A percentile compares a stretch with the other conserved stretches of the same genome.
These are phyloP conservation scores for Tulasnella sp. DNA, from an alignment of 768 basidiomycete species.

Conservation along the genomic window DNA sequence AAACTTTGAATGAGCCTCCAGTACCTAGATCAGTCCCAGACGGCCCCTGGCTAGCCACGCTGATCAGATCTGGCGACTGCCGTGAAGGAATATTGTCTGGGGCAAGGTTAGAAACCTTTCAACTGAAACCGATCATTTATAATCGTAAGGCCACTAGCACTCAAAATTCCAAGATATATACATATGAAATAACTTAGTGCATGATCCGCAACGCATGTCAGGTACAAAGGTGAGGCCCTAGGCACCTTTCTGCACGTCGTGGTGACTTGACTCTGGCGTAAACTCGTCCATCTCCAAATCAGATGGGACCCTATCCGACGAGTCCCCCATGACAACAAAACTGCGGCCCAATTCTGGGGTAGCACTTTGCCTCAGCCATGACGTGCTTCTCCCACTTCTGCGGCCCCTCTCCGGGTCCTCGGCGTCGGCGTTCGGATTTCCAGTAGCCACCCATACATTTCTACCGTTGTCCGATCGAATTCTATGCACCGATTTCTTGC, in stretches of 20 bases:
- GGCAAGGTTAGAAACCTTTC: background rate
- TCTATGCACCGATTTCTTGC: background rate
- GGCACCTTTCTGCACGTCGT: background rate
- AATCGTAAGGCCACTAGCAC: background rate
- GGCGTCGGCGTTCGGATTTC: background rate
- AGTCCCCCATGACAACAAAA: background rate
- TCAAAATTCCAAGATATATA: background rate
- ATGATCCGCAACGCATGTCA: background rate
- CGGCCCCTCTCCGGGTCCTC: too few species aligned
- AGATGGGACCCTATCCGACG: background rate
- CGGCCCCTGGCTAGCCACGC: too few species aligned
- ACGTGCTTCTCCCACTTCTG: background rate
- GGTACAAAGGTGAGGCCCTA: background rate
- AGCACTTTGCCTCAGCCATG: background rate
- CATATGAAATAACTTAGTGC: background rate
- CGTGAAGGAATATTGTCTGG: background rate
- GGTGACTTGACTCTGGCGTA: background rate
- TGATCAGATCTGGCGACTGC: background rate
- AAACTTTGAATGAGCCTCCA: too few species aligned
- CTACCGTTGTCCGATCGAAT: background rate
- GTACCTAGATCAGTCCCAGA: too few species aligned
- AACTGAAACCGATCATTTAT: background rate
- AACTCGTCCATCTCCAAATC: conserved; percentile 2
- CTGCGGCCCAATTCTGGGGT: background rate
- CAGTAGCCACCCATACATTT: background rate